Percentiles rank a stretch among this genome's conserved stretches.
phyloP scores from a whole-genome alignment of 129 eudicot species.

The Arctium lappa region DNA sequence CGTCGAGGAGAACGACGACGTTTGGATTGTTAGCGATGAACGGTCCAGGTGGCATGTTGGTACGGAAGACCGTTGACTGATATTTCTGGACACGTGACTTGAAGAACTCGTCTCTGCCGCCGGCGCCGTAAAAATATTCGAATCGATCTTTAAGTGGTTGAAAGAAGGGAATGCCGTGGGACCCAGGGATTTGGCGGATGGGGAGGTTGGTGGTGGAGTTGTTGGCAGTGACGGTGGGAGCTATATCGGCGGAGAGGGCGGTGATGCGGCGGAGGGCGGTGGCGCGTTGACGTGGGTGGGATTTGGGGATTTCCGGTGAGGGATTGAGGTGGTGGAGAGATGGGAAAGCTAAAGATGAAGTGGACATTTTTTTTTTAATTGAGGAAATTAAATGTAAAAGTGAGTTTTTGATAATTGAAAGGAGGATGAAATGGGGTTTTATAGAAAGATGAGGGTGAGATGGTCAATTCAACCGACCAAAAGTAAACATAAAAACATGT shows the following conservation, averaged over 20 bases:
- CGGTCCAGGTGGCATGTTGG: slow-evolving; percentile 96
- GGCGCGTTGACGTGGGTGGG: slow-evolving; percentile 1
- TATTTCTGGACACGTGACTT: slow-evolving; percentile 58
- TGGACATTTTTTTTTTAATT: slow-evolving; percentile 22
- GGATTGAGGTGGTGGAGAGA: slow-evolving; percentile 12
- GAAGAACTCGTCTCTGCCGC: slow-evolving; percentile 65
- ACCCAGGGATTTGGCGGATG: slow-evolving; percentile 61
- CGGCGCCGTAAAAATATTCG: slow-evolving; percentile 69
- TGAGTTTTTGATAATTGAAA: slow-evolving; percentile 1
- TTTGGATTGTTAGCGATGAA: slow-evolving; percentile 56
- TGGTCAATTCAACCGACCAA: slow-evolving; percentile 30
- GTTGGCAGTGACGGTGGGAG: slow-evolving; percentile 4
- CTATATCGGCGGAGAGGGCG: slow-evolving; percentile 15
- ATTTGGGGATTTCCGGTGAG: background rate
- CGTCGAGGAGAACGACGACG: slow-evolving; percentile 83
- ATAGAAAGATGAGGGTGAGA: slow-evolving; percentile 20
- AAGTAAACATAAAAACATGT: background rate
- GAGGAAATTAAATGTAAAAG: slow-evolving; percentile 19
- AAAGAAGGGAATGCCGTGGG: slow-evolving; percentile 57
- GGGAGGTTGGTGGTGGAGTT: slow-evolving; percentile 39
- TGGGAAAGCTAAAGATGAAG: slow-evolving; percentile 30
- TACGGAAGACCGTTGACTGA: slow-evolving; percentile 73
- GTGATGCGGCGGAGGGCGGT: background rate
- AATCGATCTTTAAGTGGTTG: slow-evolving; percentile 60
- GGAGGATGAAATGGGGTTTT: background rate